Evolutionary conservation across 805 yeast genomes (phyloP).

Genomic region (Hanseniaspora singularis): DNA sequence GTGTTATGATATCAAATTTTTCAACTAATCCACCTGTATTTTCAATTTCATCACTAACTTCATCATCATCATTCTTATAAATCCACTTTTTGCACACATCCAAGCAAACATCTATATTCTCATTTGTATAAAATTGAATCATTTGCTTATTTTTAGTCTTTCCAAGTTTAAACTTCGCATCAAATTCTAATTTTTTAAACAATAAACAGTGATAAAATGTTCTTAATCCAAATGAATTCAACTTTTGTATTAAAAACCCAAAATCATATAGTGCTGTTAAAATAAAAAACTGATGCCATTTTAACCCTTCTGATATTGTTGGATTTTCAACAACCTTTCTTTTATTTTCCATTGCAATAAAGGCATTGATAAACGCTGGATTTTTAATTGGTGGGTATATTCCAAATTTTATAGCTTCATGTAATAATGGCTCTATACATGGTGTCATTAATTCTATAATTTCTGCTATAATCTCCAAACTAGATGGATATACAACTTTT

Average conservation of each 20-base stretch:
- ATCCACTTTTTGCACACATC: slow-evolving; percentile 10
- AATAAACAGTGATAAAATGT: slow-evolving; percentile 60
- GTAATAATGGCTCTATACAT: slow-evolving; percentile 56
- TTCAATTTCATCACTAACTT: not conserved
- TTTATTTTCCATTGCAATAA: slow-evolving; percentile 57
- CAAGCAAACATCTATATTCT: slow-evolving; percentile 7
- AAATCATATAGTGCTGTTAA: slow-evolving; percentile 53
- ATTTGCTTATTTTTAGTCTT: slow-evolving; percentile 56
- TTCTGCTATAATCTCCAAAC: slow-evolving; percentile 43
- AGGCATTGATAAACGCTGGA: slow-evolving; percentile 57
- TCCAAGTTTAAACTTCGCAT: slow-evolving; percentile 44
- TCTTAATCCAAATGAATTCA: slow-evolving; percentile 70
- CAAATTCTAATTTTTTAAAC: slow-evolving; percentile 46
- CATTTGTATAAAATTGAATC: slow-evolving; percentile 46
- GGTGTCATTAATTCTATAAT: slow-evolving; percentile 43
- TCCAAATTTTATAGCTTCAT: slow-evolving; percentile 50
- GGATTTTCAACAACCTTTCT: slow-evolving; percentile 45
- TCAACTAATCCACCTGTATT: not conserved
- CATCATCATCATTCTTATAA: not conserved
- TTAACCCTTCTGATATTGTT: slow-evolving; percentile 50
- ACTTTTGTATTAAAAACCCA: slow-evolving; percentile 56
- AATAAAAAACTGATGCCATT: slow-evolving; percentile 58
- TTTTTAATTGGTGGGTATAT: slow-evolving; percentile 44
- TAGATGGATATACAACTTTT: slow-evolving; percentile 36
- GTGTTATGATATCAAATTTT: slow-evolving; percentile 33